Evolutionary conservation across 2,329 filamentous ascomycete species (phyloP).

Genomic region (Tympanopsis confertula): DNA sequence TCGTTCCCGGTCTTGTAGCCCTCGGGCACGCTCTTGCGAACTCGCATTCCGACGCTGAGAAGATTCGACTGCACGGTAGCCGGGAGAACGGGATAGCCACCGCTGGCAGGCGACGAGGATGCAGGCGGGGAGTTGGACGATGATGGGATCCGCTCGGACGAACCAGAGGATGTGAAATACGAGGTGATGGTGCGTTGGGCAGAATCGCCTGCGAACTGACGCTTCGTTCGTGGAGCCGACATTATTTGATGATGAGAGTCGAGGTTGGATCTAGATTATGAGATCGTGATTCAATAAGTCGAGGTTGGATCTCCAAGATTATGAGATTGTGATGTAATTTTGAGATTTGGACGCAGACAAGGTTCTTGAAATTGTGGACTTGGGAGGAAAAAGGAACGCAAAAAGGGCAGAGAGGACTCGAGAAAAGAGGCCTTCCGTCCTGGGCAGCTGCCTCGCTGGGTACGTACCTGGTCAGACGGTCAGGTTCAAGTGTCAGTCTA

Average conservation of each 20-base stretch:
- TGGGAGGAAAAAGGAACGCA: background rate
- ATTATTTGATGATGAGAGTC: conserved; percentile 20
- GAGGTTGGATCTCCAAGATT: background rate
- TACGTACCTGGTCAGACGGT: too few species aligned
- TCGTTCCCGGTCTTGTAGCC: conserved; percentile 71
- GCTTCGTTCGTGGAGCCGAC: conserved; percentile 44
- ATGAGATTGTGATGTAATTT: background rate
- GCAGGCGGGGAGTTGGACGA: conserved; percentile 6
- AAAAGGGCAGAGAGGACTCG: too few species aligned
- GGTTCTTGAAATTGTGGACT: background rate
- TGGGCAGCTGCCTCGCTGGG: too few species aligned
- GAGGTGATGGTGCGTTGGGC: conserved; percentile 52
- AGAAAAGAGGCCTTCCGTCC: too few species aligned
- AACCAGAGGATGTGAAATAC: conserved; percentile 34
- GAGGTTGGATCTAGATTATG: conserved; percentile 2
- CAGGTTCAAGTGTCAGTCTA: too few species aligned
- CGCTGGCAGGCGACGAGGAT: conserved; percentile 5
- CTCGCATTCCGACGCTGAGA: conserved; percentile 85
- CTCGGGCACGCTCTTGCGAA: conserved; percentile 85
- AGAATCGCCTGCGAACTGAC: conserved; percentile 48
- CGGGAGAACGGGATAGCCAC: conserved; percentile 39
- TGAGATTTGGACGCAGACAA: background rate
- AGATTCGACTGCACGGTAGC: conserved; percentile 65
- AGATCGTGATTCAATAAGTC: conserved; percentile 5
- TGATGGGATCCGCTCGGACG: conserved; percentile 27